phyloP scores from a whole-genome alignment of 2,329 filamentous ascomycete genomes.

The Ceratocystis cacaofunesta region DNA sequence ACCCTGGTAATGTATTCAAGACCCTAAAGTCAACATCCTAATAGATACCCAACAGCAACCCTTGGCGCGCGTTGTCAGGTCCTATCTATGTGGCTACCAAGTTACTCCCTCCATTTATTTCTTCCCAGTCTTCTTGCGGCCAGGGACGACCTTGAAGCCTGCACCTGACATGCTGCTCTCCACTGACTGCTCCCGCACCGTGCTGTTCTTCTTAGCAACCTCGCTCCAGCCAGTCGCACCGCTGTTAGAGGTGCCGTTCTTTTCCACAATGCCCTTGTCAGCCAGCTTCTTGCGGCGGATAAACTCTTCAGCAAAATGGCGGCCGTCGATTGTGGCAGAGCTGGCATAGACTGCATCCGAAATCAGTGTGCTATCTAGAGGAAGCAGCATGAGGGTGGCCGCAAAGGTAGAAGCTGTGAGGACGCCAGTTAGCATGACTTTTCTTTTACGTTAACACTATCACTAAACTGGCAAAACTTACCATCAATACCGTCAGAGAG shows the following conservation, averaged over 20 bases:
- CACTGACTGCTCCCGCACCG: constrained; percentile 23
- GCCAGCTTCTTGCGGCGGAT: constrained; percentile 84
- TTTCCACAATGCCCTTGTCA: constrained; percentile 77
- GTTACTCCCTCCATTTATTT: constrained; percentile 32
- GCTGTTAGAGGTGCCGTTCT: constrained; percentile 42
- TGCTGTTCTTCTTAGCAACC: constrained; percentile 79
- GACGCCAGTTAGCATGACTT: constrained; percentile 4
- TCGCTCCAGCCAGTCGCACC: constrained; percentile 71
- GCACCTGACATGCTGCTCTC: constrained; percentile 33
- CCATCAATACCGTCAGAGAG: constrained; percentile 39
- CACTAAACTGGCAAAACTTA: constrained; percentile 26
- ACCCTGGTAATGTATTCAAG: not conserved
- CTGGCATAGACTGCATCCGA: constrained; percentile 78
- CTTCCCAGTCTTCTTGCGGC: constrained; percentile 80
- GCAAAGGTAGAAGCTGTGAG: constrained; percentile 63
- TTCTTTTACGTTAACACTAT: constrained; percentile 18
- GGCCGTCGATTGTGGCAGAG: constrained; percentile 79
- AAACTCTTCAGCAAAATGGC: constrained; percentile 88
- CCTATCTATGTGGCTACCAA: not conserved
- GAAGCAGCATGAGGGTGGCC: constrained; percentile 57
- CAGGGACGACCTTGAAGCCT: constrained; percentile 77
- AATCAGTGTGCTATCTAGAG: constrained; percentile 65
- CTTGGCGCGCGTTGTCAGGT: not conserved
- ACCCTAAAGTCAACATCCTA: not conserved
- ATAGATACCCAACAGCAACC: no score